These are phyloP conservation scores for Xerocomellus dryophilus DNA, from an alignment of 768 basidiomycete species.

Conservation along the genomic window DNA sequence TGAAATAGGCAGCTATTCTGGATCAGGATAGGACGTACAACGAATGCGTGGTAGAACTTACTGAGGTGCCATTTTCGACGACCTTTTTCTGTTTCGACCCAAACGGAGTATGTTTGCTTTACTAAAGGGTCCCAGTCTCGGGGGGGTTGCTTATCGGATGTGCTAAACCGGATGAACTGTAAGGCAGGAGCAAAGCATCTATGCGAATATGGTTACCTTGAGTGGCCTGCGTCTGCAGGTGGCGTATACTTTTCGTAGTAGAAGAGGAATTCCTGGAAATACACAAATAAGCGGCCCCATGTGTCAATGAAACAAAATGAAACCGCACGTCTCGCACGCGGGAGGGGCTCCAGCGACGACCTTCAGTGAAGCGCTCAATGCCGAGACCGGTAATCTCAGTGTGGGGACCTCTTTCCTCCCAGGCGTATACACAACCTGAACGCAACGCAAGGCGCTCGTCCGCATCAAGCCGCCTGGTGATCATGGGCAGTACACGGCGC, in stretches of 20 bases:
- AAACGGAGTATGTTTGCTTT: constrained; percentile 84
- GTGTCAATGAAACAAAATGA: constrained; percentile 1
- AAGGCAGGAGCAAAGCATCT: constrained; percentile 3
- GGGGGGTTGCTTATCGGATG: constrained; percentile 49
- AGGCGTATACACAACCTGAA: constrained; percentile 47
- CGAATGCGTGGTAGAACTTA: constrained; percentile 34
- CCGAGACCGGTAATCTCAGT: constrained; percentile 74
- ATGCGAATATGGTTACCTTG: constrained; percentile 34
- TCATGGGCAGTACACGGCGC: constrained; percentile 61
- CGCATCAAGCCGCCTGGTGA: constrained; percentile 72
- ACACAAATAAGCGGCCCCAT: constrained; percentile 13
- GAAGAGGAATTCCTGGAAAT: constrained; percentile 71
- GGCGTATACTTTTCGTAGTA: constrained; percentile 74
- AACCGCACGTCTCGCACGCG: constrained; percentile 72
- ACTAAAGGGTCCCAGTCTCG: constrained; percentile 67
- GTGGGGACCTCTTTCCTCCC: constrained; percentile 76
- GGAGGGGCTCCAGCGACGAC: constrained; percentile 78
- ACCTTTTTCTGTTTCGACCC: constrained; percentile 62
- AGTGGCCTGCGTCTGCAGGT: constrained; percentile 42
- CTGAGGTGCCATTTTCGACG: constrained; percentile 82
- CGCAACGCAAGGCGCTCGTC: constrained; percentile 63
- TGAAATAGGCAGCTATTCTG: constrained; percentile 76
- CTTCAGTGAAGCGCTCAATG: constrained; percentile 85
- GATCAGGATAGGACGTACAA: constrained; percentile 19
- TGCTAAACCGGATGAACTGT: constrained; percentile 23